These are phyloP conservation scores for Xylaria sp. DNA, from an alignment of 2,329 filamentous ascomycete species.

Conservation along the genomic window DNA sequence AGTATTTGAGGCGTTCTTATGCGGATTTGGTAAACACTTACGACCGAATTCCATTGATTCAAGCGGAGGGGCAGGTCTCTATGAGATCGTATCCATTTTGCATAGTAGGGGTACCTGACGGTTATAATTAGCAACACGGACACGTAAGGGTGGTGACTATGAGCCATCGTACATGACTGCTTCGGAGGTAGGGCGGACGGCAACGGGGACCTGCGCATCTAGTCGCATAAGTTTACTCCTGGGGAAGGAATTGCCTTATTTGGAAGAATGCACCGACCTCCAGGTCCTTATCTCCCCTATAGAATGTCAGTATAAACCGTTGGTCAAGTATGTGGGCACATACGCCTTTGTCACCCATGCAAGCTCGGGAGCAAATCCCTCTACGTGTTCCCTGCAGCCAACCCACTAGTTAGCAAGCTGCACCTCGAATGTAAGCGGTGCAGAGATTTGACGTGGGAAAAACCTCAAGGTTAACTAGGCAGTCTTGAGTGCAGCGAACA, in stretches of 20 bases:
- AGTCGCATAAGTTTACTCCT: not conserved
- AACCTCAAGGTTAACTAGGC: not conserved
- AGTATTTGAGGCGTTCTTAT: not conserved
- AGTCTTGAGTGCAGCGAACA: not conserved
- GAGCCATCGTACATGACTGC: slow-evolving; percentile 42
- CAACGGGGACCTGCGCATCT: slow-evolving; percentile 57
- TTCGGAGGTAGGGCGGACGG: slow-evolving; percentile 70
- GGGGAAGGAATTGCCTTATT: not conserved
- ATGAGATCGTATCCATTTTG: slow-evolving; percentile 81
- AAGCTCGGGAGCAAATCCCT: slow-evolving; percentile 95
- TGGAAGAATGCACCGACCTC: slow-evolving; percentile 49
- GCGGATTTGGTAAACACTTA: slow-evolving; percentile 3
- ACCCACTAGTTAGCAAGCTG: slow-evolving; percentile 1
- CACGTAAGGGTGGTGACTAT: not conserved
- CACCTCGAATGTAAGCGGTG: not conserved
- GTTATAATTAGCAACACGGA: slow-evolving; percentile 39
- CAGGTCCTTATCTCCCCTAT: slow-evolving; percentile 85
- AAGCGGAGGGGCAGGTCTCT: slow-evolving; percentile 90
- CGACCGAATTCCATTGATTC: slow-evolving; percentile 95
- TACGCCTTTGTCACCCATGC: slow-evolving; percentile 86
- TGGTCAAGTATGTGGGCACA: slow-evolving; percentile 36
- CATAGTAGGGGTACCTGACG: slow-evolving; percentile 34
- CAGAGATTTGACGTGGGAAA: not conserved
- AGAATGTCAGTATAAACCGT: slow-evolving; percentile 29
- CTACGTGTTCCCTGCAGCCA: slow-evolving; percentile 85